Evolutionary conservation across 2,329 filamentous ascomycete genomes (phyloP).

Genomic region (Samsoniella hepiali): DNA sequence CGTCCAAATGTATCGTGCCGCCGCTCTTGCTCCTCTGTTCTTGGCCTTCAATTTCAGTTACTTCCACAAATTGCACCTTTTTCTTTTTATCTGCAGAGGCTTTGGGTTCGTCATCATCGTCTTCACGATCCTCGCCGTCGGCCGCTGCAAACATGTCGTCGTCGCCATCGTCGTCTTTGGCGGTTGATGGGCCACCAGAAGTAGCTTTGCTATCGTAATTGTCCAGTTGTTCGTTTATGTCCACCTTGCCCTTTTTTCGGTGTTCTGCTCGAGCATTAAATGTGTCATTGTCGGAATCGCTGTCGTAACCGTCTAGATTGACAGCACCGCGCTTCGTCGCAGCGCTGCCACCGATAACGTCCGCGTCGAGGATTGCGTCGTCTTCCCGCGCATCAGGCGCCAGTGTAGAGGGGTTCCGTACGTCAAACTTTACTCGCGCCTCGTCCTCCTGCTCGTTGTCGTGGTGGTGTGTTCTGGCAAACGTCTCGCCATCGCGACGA

Average conservation of each 20-base stretch:
- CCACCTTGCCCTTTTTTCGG: conserved; percentile 48
- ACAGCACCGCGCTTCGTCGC: conserved; percentile 89
- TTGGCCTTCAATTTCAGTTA: conserved; percentile 71
- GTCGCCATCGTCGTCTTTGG: conserved; percentile 35
- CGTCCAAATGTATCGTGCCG: conserved; percentile 63
- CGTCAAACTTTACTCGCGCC: conserved; percentile 89
- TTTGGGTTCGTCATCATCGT: conserved; percentile 36
- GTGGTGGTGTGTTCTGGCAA: conserved; percentile 69
- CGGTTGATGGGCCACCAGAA: conserved; percentile 25
- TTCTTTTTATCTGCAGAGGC: conserved; percentile 57
- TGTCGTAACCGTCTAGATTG: conserved; percentile 95
- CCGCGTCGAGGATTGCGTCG: conserved; percentile 76
- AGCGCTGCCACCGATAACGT: conserved; percentile 80
- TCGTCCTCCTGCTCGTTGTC: conserved; percentile 44
- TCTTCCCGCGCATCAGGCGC: conserved; percentile 74
- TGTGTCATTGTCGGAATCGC: conserved; percentile 87
- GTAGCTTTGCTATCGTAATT: conserved; percentile 49
- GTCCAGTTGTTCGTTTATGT: conserved; percentile 51
- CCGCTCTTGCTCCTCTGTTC: conserved; percentile 70
- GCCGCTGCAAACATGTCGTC: conserved; percentile 32
- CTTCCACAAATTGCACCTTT: conserved; percentile 58
- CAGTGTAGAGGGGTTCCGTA: conserved; percentile 89
- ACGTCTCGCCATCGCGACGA: conserved; percentile 79
- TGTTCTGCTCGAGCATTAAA: conserved; percentile 72
- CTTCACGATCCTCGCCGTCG: conserved; percentile 51